Base-by-base conservation (phyloP, 1,284 basidiomycete genomes). In the Leccinum pseudoinsigne region DNA sequence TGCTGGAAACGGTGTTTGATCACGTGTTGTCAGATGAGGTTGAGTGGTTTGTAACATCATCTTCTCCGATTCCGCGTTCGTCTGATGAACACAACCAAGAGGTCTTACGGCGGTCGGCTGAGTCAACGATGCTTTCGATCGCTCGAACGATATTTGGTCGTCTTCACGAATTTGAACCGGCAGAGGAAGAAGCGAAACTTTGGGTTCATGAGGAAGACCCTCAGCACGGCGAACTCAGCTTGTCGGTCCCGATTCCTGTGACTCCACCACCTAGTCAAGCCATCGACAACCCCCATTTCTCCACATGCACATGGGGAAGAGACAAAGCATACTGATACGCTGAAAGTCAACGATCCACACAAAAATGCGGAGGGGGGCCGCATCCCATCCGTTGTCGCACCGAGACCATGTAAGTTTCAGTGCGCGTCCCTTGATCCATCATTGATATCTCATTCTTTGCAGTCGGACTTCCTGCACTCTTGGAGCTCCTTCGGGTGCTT, bases 1-100 rank as follows among this genome's bases (percentile, higher is more conserved):
- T 99, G 88, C 82, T 99, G 72, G 97, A 99, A 79, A 98, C 97
- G 5, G 96, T 97, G 1, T 31, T 79, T 99, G 67, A 97, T 95
- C 40, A 98, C 97, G 71, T 95, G 95, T 68, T 98, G 97, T 76
- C 94, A 98, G 74, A 97, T 97, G 83, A 84, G 97, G 51, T 82
- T 98, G 5, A 94, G 93, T 71, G 96, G 94, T 95, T 68, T 68
- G 92, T 83, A 4, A n/a, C 59, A 40, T 60, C 57, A 34, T 65
- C 58, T 58, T 53, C 40, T 45, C n/a, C 14, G 23, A 31, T 28
- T 63, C 59, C 58, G 65, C 70, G 55, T 66, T 55, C 31, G 31
- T 61, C 58, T 67, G 57, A 71, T 59, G 57, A 63, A 57, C 64
- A 67, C n/a, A 58, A 58, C 59, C 34, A 75, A 94, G 94, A 96